A percentile compares a stretch with the other conserved stretches of the same genome.
Conservation (phyloP, 176 grass and related monocot species). For the Zizania latifolia region DNA sequence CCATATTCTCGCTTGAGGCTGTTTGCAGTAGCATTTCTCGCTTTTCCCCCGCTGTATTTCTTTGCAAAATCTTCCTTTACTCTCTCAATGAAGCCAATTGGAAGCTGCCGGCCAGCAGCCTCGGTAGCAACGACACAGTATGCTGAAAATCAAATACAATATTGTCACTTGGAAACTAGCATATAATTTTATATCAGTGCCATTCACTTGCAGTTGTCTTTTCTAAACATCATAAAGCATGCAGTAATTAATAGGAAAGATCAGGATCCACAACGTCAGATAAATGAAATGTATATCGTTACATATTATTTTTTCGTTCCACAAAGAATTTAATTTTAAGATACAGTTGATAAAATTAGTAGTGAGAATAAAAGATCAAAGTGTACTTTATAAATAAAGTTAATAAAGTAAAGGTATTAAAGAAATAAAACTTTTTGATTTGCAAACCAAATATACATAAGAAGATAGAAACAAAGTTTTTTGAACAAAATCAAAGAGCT, state of each 20-base stretch:
- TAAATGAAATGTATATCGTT: neutral
- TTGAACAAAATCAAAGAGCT: too few species aligned
- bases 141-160: slow-evolving; percentile 41
- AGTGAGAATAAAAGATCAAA: too few species aligned
- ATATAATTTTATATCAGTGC: neutral
- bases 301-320: too few species aligned
- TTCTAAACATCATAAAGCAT: neutral
- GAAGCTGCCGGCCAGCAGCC: slow-evolving; percentile 57
- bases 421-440: too few species aligned
- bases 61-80: slow-evolving; percentile 80
- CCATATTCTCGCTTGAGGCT: slow-evolving; percentile 78
- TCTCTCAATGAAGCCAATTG: slow-evolving; percentile 74
- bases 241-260: too few species aligned
- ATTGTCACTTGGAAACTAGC: neutral
- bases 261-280: too few species aligned
- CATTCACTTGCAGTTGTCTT: neutral
- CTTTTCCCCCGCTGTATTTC: slow-evolving; percentile 83
- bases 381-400: too few species aligned
- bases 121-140: slow-evolving; percentile 86
- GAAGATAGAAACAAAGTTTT: too few species aligned
- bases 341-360: too few species aligned
- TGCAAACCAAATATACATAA: too few species aligned
- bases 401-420: too few species aligned
- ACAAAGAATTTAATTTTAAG: too few species aligned
- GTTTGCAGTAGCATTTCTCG: slow-evolving; percentile 52